Evolutionary conservation across 306 rosid species (phyloP).

Genomic region (Cicer bijugum): DNA sequence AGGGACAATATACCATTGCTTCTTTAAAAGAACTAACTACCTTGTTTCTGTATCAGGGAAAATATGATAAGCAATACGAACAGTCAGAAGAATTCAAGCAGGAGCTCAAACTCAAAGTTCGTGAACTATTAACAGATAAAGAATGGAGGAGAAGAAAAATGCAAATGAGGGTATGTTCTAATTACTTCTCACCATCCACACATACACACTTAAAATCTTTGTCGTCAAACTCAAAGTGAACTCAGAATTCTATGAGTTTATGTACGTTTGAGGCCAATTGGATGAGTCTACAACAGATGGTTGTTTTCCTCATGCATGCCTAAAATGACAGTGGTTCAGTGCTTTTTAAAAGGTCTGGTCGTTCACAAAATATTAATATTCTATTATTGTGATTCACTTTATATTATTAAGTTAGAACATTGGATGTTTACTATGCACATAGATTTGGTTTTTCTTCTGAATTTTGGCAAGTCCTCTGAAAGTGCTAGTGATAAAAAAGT

Average conservation of each 20-base stretch:
- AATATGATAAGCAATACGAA: conserved; percentile 86
- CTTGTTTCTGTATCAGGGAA: conserved; percentile 63
- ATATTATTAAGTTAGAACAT: neutral
- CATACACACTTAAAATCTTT: neutral
- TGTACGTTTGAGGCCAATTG: neutral
- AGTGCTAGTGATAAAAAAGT: conserved; percentile 10
- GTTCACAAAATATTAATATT: neutral
- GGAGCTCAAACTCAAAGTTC: conserved; percentile 87
- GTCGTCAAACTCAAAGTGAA: neutral
- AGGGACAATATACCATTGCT: conserved; percentile 29
- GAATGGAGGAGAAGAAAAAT: conserved; percentile 99
- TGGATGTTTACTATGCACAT: neutral
- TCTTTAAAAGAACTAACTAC: conserved; percentile 27
- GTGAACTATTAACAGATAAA: conserved; percentile 92
- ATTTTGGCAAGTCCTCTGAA: conserved; percentile 4
- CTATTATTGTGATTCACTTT: conserved; percentile 1
- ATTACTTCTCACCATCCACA: neutral
- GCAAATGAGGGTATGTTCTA: conserved; percentile 89
- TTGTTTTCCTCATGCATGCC: neutral
- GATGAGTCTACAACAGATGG: neutral
- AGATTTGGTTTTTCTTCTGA: neutral
- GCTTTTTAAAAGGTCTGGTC: neutral
- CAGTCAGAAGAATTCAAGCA: conserved; percentile 81
- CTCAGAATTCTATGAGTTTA: neutral
- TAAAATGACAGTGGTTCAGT: neutral